A percentile compares a stretch with the other conserved stretches of the same genome.
These are phyloP conservation scores for Eucalyptus microcorys DNA, from an alignment of 345 rosid species.

Conservation along the genomic window DNA sequence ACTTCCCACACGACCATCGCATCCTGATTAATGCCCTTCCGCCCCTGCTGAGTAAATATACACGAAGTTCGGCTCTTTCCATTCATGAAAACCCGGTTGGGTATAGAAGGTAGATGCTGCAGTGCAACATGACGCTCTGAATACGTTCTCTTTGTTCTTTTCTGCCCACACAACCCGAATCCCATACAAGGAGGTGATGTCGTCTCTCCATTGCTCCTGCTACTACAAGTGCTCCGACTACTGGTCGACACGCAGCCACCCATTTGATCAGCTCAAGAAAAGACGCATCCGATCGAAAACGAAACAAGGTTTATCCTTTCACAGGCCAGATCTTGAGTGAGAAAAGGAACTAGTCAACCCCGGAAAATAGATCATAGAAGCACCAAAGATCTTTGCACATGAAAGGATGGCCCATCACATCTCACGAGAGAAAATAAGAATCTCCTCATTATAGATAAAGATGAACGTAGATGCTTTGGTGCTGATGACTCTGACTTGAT, in stretches of 20 bases:
- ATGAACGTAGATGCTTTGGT: constrained; percentile 2
- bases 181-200: constrained; percentile 43
- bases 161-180: constrained; percentile 52
- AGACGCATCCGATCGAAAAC: constrained; percentile 12
- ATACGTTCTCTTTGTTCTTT: constrained; percentile 57
- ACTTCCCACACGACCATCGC: constrained; percentile 99
- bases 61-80: constrained; percentile 87
- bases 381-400: constrained; percentile 29
- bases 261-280: constrained; percentile 47
- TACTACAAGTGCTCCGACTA: constrained; percentile 70
- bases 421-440: constrained; percentile 15
- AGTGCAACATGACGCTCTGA: constrained; percentile 46
- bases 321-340: constrained; percentile 13
- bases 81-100: constrained; percentile 60
- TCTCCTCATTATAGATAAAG: constrained; percentile 40
- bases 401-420: constrained; percentile 12
- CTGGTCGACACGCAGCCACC: constrained; percentile 91
- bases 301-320: constrained; percentile 10
- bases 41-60: constrained; percentile 95
- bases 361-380: constrained; percentile 1
- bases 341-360: constrained; percentile 18
- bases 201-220: constrained; percentile 63
- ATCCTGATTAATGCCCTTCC: constrained; percentile 96
- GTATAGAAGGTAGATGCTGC: constrained; percentile 64
- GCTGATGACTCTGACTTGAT: constrained; percentile 12